Evolutionary conservation across 1,284 basidiomycete genomes (phyloP).

Genomic region (Ceratobasidium sp.): DNA sequence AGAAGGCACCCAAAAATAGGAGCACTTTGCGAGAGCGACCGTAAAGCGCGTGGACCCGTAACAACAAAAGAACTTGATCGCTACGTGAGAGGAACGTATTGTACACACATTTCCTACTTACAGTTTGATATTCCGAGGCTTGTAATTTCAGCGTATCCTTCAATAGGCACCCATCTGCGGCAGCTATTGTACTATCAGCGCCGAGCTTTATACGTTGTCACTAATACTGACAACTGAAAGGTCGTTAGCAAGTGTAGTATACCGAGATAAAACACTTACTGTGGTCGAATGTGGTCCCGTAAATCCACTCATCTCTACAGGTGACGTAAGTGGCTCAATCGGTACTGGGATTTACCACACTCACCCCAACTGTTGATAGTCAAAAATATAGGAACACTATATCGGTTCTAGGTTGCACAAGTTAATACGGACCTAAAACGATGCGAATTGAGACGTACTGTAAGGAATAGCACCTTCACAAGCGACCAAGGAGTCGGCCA

Average conservation of each 20-base stretch:
- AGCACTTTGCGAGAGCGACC: conserved; percentile 33
- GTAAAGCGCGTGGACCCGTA: conserved; percentile 35
- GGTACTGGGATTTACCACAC: neutral
- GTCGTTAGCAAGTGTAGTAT: neutral
- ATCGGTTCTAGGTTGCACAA: conserved; percentile 10
- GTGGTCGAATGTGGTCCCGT: neutral
- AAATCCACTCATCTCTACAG: conserved; percentile 18
- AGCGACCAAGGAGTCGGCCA: conserved; percentile 33
- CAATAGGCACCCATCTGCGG: conserved; percentile 19
- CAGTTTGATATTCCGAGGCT: conserved; percentile 32
- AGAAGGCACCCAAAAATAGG: conserved; percentile 8
- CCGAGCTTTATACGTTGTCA: neutral
- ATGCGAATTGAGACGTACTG: neutral
- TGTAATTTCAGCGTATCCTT: conserved; percentile 33
- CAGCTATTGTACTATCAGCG: conserved; percentile 21
- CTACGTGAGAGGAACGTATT: neutral
- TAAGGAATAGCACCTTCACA: conserved; percentile 30
- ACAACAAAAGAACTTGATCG: conserved; percentile 17
- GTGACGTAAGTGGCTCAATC: neutral
- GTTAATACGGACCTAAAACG: neutral
- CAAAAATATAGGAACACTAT: conserved; percentile 14
- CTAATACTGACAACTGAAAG: conserved; percentile 16
- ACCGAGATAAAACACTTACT: neutral
- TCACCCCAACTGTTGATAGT: conserved; percentile 29
- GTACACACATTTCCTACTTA: neutral